Conservation (phyloP, 345 rosid species). For the Abelmoschus esculentus region DNA sequence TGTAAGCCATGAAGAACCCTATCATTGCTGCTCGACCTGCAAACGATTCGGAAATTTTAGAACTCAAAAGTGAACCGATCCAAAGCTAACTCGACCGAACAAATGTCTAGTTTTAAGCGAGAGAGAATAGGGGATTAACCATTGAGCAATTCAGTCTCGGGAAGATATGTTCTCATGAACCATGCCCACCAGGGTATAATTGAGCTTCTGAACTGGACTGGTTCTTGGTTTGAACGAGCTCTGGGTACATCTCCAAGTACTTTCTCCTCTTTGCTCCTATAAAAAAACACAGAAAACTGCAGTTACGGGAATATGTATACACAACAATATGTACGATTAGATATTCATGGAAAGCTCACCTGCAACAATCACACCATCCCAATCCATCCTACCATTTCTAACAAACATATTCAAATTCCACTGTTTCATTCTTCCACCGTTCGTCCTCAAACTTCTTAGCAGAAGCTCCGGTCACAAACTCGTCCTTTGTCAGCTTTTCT, state of each 20-base stretch:
- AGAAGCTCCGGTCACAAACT: conserved; percentile 18
- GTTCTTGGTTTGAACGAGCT: conserved; percentile 39
- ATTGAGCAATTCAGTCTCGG: conserved; percentile 42
- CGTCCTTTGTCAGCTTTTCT: conserved; percentile 4
- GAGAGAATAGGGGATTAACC: conserved; percentile 15
- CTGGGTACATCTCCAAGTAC: conserved; percentile 38
- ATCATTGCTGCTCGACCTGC: conserved; percentile 57
- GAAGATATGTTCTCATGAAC: conserved; percentile 40
- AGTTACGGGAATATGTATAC: not conserved
- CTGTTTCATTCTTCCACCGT: conserved; percentile 44
- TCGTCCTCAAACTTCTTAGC: conserved; percentile 26
- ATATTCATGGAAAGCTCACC: conserved; percentile 18
- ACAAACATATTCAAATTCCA: conserved; percentile 55
- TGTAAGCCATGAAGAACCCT: conserved; percentile 40
- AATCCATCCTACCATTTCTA: conserved; percentile 40
- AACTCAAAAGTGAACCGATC: not conserved
- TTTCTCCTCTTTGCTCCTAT: conserved; percentile 56
- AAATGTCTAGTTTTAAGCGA: not conserved
- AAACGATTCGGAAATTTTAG: not conserved
- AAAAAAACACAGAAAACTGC: not conserved
- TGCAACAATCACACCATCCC: conserved; percentile 43
- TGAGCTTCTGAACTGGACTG: conserved; percentile 45
- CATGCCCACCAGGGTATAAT: conserved; percentile 59
- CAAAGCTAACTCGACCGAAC: not conserved
- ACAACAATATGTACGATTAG: not conserved